A percentile compares a stretch with the other conserved stretches of the same genome.
Conservation (phyloP, 257 asterid species). For the Cynanchum wilfordii region DNA sequence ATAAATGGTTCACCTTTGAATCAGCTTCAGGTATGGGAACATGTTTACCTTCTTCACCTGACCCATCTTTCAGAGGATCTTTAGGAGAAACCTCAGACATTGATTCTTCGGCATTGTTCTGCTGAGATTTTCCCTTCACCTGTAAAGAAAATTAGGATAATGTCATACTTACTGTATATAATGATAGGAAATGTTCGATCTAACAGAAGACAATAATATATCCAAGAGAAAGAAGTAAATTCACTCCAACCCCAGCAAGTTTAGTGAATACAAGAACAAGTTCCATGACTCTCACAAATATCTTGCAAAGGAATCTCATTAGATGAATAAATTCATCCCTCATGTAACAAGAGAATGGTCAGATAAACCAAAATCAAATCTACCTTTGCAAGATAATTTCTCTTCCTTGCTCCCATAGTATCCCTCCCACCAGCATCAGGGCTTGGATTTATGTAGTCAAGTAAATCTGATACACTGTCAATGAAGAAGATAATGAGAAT, state of each 20-base stretch:
- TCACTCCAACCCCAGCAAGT: not conserved
- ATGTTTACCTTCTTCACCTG: slow-evolving; percentile 49
- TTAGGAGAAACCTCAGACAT: slow-evolving; percentile 41
- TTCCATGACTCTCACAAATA: not conserved
- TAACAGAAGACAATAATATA: not conserved
- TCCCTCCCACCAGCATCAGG: slow-evolving; percentile 78
- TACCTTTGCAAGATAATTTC: slow-evolving; percentile 61
- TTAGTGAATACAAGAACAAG: not conserved
- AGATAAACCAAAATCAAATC: slow-evolving; percentile 17
- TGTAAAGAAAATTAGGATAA: slow-evolving; percentile 19
- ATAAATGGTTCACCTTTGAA: slow-evolving; percentile 23
- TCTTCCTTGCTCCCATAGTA: slow-evolving; percentile 62
- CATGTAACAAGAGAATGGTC: not conserved
- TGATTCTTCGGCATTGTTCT: slow-evolving; percentile 40
- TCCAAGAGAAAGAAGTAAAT: slow-evolving; percentile 9
- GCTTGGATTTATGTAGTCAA: slow-evolving; percentile 82
- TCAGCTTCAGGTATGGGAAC: slow-evolving; percentile 38
- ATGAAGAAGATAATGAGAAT: slow-evolving; percentile 22
- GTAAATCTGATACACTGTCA: slow-evolving; percentile 88
- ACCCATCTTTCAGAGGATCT: slow-evolving; percentile 33
- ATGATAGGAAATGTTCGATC: not conserved
- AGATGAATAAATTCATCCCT: not conserved
- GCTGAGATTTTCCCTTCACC: slow-evolving; percentile 67
- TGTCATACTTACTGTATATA: not conserved
- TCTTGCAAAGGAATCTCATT: not conserved